Base-by-base conservation (phyloP, 2,329 filamentous ascomycete species). In the Botrytis porri region DNA sequence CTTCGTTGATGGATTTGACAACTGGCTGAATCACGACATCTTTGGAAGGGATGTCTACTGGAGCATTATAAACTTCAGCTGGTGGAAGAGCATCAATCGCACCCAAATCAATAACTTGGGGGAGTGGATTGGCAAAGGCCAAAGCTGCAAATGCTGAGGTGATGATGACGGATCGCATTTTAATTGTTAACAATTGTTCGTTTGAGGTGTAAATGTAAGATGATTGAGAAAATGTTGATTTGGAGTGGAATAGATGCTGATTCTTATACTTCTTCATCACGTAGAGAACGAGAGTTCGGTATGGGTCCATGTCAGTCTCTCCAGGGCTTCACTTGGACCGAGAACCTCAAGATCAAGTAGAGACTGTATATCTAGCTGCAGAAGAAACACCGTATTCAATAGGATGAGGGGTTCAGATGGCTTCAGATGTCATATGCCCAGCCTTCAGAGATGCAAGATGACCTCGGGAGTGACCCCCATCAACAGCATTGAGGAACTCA, bases 61-160 rank as follows among this genome's bases (percentile, higher is more conserved):
- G 79, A 39, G 81, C 77, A 48, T 80, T 77, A 43, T 77, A 76
- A 3, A 78, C 66, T 18, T 77, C 76, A 35, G 79, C 79, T 60
- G 80, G 75, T 9, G 82, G 80, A 18, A 80, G 78, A 43, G 79
- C 70, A 74, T 82, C 79, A 66, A 83, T 80, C 10, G 76, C 71
- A 25, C 76, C 78, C 48, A 82, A 79, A 73, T 84, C 80, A 67
- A 84, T 82, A 12, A 77, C 74, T 72, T 82, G 81, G 62, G 81
- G 81, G 61, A 74, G 76, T 37, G 78, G 77, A 45, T 76, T 75
- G 54, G 77, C 75, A 65, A 78, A 51, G 63, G 75, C 71, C 45
- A 79, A 70, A 69, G 75, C 75, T 66, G 74, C 75, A 64, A 78
- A 73, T 57, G 75, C 74, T 51, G 75, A 75, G 45, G 75, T 22